Percentiles rank a stretch among this genome's conserved stretches.
phyloP scores from a whole-genome alignment of 495 filamentous ascomycete genomes.

The Astrothelium macrocarpum region DNA sequence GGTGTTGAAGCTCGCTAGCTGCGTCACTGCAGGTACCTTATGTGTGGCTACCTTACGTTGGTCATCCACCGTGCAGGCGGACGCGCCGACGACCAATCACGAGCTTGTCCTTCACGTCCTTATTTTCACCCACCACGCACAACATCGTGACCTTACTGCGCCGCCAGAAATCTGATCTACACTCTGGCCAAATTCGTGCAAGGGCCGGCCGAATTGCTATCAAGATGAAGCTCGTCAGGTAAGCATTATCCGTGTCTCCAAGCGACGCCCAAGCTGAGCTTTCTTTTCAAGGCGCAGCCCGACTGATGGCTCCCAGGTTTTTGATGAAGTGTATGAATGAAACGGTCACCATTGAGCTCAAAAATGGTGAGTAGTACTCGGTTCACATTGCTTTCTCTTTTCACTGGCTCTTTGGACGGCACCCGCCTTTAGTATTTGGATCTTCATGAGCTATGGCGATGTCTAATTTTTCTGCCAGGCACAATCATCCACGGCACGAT shows the following conservation, averaged over 20 bases:
- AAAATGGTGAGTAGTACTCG: slow-evolving; percentile 61
- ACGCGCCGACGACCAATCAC: neutral
- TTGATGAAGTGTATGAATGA: slow-evolving; percentile 98
- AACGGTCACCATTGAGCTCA: slow-evolving; percentile 93
- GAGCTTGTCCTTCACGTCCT: neutral
- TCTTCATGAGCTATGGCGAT: neutral
- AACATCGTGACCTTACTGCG: neutral
- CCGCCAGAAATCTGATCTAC: neutral
- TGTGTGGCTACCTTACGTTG: neutral
- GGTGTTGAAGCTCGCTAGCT: neutral
- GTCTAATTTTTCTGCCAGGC: slow-evolving; percentile 41
- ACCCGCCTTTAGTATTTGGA: too few relatives aligned
- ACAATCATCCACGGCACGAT: slow-evolving; percentile 95
- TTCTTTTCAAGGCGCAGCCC: slow-evolving; percentile 23
- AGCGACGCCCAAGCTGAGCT: slow-evolving; percentile 34
- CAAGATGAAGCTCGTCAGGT: slow-evolving; percentile 96
- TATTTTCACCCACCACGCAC: neutral
- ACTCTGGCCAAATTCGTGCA: neutral
- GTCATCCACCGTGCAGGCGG: neutral
- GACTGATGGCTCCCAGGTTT: slow-evolving; percentile 51
- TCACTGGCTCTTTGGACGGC: too few relatives aligned
- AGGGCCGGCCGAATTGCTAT: neutral
- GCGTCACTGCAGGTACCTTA: neutral
- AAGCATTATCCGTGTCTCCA: slow-evolving; percentile 34
- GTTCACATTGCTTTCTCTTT: neutral